These are phyloP conservation scores for Pulchroboletus neoregius DNA, from an alignment of 1,284 basidiomycete genomes.

Conservation along the genomic window DNA sequence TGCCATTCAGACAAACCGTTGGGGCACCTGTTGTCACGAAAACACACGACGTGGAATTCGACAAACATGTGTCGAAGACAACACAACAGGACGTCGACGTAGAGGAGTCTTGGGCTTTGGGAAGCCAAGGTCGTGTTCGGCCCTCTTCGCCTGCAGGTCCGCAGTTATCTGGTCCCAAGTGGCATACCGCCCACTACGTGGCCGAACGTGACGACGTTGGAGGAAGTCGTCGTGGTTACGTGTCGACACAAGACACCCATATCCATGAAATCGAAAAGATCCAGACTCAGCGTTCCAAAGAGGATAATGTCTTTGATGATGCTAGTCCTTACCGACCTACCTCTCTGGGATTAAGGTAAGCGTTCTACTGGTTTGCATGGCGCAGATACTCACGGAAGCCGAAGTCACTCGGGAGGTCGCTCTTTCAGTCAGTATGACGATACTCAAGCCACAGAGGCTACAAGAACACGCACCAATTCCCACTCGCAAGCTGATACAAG, in stretches of 20 bases:
- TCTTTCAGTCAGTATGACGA: neutral
- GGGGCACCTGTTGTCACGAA: neutral
- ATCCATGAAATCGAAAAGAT: neutral
- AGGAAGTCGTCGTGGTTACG: neutral
- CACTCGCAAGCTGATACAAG: neutral
- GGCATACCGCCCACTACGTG: neutral
- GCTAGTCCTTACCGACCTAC: neutral
- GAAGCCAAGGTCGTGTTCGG: neutral
- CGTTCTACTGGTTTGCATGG: neutral
- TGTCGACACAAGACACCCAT: neutral
- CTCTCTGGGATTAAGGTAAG: constrained; percentile 5
- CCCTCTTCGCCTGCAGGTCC: neutral
- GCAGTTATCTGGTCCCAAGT: neutral
- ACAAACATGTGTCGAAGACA: neutral
- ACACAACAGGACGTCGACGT: neutral
- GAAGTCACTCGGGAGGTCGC: neutral
- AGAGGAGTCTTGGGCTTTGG: neutral
- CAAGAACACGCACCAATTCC: neutral
- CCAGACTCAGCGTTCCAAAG: neutral
- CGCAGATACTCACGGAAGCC: constrained; percentile 2
- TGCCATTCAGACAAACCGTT: constrained; percentile 2
- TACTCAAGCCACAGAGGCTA: neutral
- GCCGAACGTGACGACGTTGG: neutral
- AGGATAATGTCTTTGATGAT: neutral
- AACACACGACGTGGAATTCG: neutral